Evolutionary conservation across 352 stramenopile genomes (phyloP), one percentile per base, ranked within the genome.

Genomic region (Pythium vanterpoolii): DNA sequence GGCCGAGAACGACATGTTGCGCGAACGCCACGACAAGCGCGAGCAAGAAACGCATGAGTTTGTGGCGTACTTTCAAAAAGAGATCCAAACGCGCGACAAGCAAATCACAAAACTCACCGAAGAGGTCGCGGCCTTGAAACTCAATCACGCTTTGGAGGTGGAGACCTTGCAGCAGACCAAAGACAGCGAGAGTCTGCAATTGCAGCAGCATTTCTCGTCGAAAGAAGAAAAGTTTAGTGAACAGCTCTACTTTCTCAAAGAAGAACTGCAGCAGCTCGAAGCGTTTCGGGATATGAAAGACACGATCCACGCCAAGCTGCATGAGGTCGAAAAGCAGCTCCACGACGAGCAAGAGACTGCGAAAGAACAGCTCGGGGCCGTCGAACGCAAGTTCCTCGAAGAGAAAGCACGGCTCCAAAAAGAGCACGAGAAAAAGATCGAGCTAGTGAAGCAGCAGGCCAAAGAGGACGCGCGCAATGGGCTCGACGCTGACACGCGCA

Each of bases 1-100:
- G 52, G 64, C 71, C 8, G 82, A 96, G 68, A 95, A 96, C 61
- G 85, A 93, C 45, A 72, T 66, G 5, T 57, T 97, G 21, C 79
- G 86, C 40, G 74, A 74, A 11, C 73, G 87, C 9, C 87, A 96
- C 44, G 77, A 86, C 33, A 96, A 96, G 72, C 78, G 77, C 23
- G 89, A 97, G 62, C 91, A 95, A 63, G 90, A 98, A 68, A 98
- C 89, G 11, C 87, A 97, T 65, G 92, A 98, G 71, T 97, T 98
- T 42, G 90, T 98, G 23, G 79, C 87, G 7, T 98, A 98, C 71
- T 97, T 98, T 65, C 90, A 98, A 61, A 83, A 90, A 50, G 85
- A 98, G 65, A 89, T 98, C 49, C 87, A 97, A 52, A 83, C 77
- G 18, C 77, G 83, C 27, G 83, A 93, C 67, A 86, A 82, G 58